Evolutionary conservation across 1,139 yeast genomes (phyloP), one percentile per base, ranked within the genome.

Genomic region (Waltiozyma sp.): DNA sequence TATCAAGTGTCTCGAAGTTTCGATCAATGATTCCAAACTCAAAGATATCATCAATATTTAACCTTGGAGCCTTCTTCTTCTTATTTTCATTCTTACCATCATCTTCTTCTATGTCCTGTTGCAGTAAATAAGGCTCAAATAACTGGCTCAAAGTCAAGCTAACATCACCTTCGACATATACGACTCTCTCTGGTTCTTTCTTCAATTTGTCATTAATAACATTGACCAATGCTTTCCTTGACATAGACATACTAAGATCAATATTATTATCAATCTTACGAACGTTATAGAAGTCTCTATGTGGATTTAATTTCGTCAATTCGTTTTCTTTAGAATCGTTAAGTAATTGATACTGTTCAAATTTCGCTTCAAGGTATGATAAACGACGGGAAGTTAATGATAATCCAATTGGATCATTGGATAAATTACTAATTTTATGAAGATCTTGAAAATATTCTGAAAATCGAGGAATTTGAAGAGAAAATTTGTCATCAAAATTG

Each of bases 41-140:
- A 34, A 55, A 55, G 3, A 55, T 33, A 40, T 55, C 59, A 39
- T 55, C 59, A 43, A 55, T 54, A 41, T 55, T 55, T 14, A 55
- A 41, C 21, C 57, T 43, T 18, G 38, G 45, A 4, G 19, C 18
- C 11, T n/a, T n/a, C 13, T 8, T 14, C 19, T 26, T 10, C 13
- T 26, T 14, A 16, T 15, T n/a, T 31, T 14, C 18, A 3, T 14
- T 31, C 34, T n/a, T 18, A 16, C n/a, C 13, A 7, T 10, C 13
- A 6, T 26, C 31, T 26, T 26, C 31, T 26, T 26, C 13, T 1
- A 40, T 40, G 0, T 38, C 23, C 13, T 42, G 44, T 8, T 46
- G 44, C 2, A 41, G 41, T 21, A 49, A 44, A 40, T 53, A 55
- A 10, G 57, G 55, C 5, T 43, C 43, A 38, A 55, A 55, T 11